A percentile compares a stretch with the other conserved stretches of the same genome.
These are phyloP conservation scores for Benincasa hispida DNA, from an alignment of 306 rosid genomes.

Conservation along the genomic window DNA sequence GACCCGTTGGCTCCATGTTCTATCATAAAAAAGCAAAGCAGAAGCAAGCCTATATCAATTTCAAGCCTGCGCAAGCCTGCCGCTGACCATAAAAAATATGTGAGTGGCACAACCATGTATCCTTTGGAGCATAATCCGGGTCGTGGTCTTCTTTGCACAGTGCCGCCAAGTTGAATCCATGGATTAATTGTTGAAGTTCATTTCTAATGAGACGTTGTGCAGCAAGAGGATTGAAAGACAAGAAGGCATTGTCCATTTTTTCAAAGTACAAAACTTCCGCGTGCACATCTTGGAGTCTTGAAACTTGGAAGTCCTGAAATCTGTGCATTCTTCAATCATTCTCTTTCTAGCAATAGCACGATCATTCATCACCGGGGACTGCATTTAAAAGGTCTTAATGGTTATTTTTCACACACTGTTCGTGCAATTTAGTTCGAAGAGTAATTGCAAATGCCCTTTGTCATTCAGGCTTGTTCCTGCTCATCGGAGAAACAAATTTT, in stretches of 20 bases:
- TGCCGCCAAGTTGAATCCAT: constrained; percentile 26
- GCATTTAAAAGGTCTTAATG: not conserved
- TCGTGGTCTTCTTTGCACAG: constrained; percentile 69
- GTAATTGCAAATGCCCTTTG: not conserved
- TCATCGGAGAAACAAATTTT: not conserved
- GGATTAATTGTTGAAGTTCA: not conserved
- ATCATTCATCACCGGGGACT: not conserved
- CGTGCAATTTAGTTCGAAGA: not conserved
- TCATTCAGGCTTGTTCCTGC: constrained; percentile 8
- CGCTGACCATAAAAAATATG: constrained; percentile 42
- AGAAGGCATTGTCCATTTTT: not conserved
- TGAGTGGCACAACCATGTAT: constrained; percentile 63
- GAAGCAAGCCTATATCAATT: constrained; percentile 25
- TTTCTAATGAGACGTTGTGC: not conserved
- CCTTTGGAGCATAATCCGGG: constrained; percentile 70
- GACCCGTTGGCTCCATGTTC: constrained; percentile 63
- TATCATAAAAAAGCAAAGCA: constrained; percentile 38
- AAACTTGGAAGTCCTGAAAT: not conserved
- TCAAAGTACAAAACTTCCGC: not conserved
- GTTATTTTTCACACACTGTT: not conserved
- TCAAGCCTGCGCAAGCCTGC: constrained; percentile 49
- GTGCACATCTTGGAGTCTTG: not conserved
- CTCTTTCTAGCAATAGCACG: not conserved
- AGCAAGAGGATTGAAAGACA: not conserved
- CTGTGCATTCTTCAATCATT: not conserved